phyloP scores from a whole-genome alignment of 352 stramenopile genomes.

The Phytopythium delawarense region DNA sequence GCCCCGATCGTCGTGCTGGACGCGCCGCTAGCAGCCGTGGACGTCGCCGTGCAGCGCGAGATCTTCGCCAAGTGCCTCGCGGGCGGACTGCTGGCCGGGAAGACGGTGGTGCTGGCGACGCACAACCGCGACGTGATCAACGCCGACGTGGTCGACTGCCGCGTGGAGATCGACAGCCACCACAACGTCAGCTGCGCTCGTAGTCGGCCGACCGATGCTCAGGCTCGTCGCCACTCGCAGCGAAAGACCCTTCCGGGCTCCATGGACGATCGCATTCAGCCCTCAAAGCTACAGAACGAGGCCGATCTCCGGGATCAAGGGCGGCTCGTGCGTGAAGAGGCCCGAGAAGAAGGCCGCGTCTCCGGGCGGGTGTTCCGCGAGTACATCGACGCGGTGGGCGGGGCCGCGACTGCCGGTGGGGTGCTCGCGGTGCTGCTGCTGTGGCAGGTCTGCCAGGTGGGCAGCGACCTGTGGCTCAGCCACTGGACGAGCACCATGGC shows the following conservation, averaged over 20 bases:
- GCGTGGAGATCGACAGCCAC: constrained; percentile 10
- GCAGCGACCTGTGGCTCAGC: constrained; percentile 29
- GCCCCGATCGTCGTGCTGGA: constrained; percentile 75
- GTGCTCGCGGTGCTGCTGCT: constrained; percentile 16
- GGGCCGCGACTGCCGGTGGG: constrained; percentile 9
- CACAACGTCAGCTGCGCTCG: constrained; percentile 43
- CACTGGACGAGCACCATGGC: constrained; percentile 33
- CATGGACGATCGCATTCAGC: not conserved
- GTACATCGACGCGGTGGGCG: constrained; percentile 39
- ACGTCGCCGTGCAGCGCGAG: constrained; percentile 88
- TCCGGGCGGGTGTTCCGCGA: constrained; percentile 25
- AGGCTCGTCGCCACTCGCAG: not conserved
- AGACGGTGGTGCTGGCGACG: constrained; percentile 89
- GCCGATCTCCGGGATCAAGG: constrained; percentile 1
- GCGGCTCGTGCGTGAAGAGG: constrained; percentile 32
- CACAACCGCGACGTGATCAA: constrained; percentile 78
- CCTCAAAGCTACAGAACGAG: not conserved
- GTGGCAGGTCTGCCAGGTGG: constrained; percentile 32
- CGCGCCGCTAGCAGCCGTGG: constrained; percentile 86
- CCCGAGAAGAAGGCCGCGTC: constrained; percentile 32
- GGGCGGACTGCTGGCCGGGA: constrained; percentile 20
- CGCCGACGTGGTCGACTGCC: constrained; percentile 17
- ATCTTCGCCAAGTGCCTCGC: constrained; percentile 54
- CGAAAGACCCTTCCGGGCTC: not conserved
- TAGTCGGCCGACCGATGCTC: not conserved